These are phyloP conservation scores for Neurospora sublineolata DNA, from an alignment of 495 filamentous ascomycete genomes.

Conservation along the genomic window DNA sequence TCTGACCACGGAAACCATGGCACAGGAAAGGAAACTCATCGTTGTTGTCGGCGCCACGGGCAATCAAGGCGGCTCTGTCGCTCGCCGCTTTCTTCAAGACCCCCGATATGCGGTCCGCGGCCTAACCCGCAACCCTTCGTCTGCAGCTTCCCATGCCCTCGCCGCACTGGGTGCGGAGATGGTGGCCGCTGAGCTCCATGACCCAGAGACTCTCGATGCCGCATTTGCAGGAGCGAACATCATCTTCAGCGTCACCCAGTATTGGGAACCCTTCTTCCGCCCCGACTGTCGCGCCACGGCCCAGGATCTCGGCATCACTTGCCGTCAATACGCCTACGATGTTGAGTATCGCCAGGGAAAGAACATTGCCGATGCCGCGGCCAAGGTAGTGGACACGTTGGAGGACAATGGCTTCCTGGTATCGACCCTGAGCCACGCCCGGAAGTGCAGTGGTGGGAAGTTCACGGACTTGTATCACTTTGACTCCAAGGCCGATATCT, in stretches of 20 bases:
- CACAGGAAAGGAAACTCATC: constrained; percentile 21
- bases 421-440: constrained; percentile 29
- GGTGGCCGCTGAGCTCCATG: constrained; percentile 31
- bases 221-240: constrained; percentile 35
- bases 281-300: constrained; percentile 18
- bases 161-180: constrained; percentile 30
- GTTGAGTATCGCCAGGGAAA: constrained; percentile 39
- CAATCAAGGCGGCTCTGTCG: constrained; percentile 34
- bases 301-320: constrained; percentile 13
- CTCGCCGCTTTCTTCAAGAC: constrained; percentile 25
- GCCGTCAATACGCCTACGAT: constrained; percentile 35
- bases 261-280: constrained; percentile 34
- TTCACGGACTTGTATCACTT: constrained; percentile 32
- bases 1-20: neutral
- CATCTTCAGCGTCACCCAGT: constrained; percentile 42
- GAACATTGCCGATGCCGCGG: constrained; percentile 43
- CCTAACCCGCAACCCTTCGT: constrained; percentile 35
- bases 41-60: constrained; percentile 33
- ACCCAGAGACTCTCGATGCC: constrained; percentile 23
- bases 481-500: constrained; percentile 32
- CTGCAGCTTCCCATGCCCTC: constrained; percentile 26
- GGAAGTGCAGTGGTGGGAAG: constrained; percentile 26
- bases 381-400: constrained; percentile 29
- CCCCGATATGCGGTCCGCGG: constrained; percentile 29
- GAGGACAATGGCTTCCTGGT: constrained; percentile 35